These are phyloP conservation scores for Paragyromitra xinjiangensis DNA, from an alignment of 495 filamentous ascomycete species.

Conservation along the genomic window DNA sequence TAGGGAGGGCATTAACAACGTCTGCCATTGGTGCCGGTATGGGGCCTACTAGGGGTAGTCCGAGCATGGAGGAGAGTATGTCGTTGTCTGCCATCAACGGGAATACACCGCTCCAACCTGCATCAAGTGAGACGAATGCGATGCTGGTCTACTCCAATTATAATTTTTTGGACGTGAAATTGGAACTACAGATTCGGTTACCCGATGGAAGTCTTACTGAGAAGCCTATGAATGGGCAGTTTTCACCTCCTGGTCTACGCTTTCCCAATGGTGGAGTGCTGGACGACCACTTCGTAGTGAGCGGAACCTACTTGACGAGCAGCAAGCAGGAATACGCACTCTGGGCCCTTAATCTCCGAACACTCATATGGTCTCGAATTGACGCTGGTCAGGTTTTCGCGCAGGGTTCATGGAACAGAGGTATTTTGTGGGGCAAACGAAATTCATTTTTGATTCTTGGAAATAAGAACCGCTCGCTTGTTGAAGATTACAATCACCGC, in stretches of 20 bases:
- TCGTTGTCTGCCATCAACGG: constrained; percentile 44
- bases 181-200: constrained; percentile 87
- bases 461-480: constrained; percentile 89
- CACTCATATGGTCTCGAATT: constrained; percentile 90
- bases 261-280: constrained; percentile 96
- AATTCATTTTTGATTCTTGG: constrained; percentile 96
- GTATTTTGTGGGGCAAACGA: constrained; percentile 87
- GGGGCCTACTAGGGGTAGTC: constrained; percentile 15
- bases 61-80: constrained; percentile 55
- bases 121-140: constrained; percentile 69
- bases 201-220: constrained; percentile 86
- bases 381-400: constrained; percentile 93
- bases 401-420: constrained; percentile 96
- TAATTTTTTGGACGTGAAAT: constrained; percentile 95
- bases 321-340: constrained; percentile 98
- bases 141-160: constrained; percentile 99
- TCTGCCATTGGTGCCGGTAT: constrained; percentile 72
- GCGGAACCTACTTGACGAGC: constrained; percentile 94
- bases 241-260: constrained; percentile 87
- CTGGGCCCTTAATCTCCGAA: constrained; percentile 90
- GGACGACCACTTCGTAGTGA: constrained; percentile 94
- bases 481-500: constrained; percentile 97
- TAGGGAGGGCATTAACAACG: constrained; percentile 67
- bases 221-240: constrained; percentile 84
- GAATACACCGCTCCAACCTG: constrained; percentile 16